A percentile compares a stretch with the other conserved stretches of the same genome.
Evolutionary conservation across 139 green algal species (phyloP).

Genomic region (Coccomyxa sp.): DNA sequence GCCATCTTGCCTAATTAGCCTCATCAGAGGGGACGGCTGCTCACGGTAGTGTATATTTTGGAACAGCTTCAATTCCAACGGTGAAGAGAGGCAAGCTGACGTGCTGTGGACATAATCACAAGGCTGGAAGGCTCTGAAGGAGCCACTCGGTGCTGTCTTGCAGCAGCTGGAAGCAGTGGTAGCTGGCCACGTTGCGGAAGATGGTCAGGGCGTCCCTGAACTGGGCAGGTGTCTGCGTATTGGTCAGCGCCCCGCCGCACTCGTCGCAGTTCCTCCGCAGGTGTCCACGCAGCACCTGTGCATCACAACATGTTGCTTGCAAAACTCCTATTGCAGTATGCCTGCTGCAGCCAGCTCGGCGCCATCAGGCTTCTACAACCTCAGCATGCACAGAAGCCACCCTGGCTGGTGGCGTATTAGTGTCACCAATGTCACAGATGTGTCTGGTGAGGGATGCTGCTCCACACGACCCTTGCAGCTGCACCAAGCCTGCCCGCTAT

Average conservation of each 20-base stretch:
- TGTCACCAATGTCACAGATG: background rate
- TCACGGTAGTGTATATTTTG: no score
- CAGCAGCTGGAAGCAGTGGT: slow-evolving; percentile 61
- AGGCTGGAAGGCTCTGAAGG: no score
- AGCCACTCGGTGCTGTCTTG: slow-evolving; percentile 30
- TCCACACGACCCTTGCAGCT: background rate
- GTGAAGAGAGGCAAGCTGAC: no score
- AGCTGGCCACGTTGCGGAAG: slow-evolving; percentile 56
- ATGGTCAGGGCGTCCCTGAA: slow-evolving; percentile 43
- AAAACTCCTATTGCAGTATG: background rate
- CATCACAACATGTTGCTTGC: background rate
- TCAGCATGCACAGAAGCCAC: background rate
- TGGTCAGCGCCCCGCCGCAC: slow-evolving; percentile 58
- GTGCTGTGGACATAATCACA: no score
- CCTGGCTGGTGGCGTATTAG: background rate
- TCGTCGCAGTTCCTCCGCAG: slow-evolving; percentile 46
- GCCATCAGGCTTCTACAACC: background rate
- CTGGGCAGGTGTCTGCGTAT: slow-evolving; percentile 26
- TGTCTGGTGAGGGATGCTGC: background rate
- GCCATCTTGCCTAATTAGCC: no score
- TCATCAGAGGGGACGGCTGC: no score
- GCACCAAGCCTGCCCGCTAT: no score
- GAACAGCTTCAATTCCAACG: no score
- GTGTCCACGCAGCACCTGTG: slow-evolving; percentile 39
- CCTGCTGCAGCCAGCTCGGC: background rate